A percentile compares a stretch with the other conserved stretches of the same genome.
phyloP scores from a whole-genome alignment of 179 eudicot species.

The Corrigiola litoralis region DNA sequence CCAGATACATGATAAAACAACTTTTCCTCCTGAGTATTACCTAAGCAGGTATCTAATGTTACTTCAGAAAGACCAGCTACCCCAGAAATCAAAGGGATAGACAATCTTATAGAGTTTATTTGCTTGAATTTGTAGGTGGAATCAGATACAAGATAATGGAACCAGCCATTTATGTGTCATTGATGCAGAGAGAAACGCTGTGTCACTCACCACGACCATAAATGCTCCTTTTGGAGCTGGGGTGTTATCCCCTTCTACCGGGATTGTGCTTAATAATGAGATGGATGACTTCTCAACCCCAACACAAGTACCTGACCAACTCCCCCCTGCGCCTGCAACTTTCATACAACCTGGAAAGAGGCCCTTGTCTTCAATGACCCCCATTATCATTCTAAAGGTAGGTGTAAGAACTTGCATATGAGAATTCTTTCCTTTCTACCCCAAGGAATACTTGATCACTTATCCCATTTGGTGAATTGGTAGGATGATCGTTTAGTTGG shows the following conservation, averaged over 20 bases:
- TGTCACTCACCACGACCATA: slow-evolving; percentile 85
- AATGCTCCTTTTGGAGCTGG: slow-evolving; percentile 71
- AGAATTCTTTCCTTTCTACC: background rate
- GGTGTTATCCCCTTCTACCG: slow-evolving; percentile 73
- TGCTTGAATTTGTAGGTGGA: slow-evolving; percentile 50
- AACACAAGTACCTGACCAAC: slow-evolving; percentile 50
- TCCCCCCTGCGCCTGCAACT: slow-evolving; percentile 84
- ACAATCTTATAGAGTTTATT: background rate
- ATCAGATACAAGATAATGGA: slow-evolving; percentile 78
- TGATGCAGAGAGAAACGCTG: slow-evolving; percentile 86
- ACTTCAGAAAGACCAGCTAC: background rate
- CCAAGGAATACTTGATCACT: background rate
- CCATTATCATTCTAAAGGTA: slow-evolving; percentile 76
- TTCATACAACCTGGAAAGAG: slow-evolving; percentile 80
- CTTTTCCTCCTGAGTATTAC: slow-evolving; percentile 83
- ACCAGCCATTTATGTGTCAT: slow-evolving; percentile 94
- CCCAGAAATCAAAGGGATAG: background rate
- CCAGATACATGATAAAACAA: slow-evolving; percentile 71
- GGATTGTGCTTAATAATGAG: slow-evolving; percentile 73
- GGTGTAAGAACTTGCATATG: background rate
- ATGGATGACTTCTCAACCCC: slow-evolving; percentile 93
- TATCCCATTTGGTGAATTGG: background rate
- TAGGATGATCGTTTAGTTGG: slow-evolving; percentile 75
- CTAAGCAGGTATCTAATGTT: slow-evolving; percentile 46
- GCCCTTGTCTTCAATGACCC: slow-evolving; percentile 95